phyloP scores from a whole-genome alignment of 176 grass and related monocot species.

The Oryza glumipatula region DNA sequence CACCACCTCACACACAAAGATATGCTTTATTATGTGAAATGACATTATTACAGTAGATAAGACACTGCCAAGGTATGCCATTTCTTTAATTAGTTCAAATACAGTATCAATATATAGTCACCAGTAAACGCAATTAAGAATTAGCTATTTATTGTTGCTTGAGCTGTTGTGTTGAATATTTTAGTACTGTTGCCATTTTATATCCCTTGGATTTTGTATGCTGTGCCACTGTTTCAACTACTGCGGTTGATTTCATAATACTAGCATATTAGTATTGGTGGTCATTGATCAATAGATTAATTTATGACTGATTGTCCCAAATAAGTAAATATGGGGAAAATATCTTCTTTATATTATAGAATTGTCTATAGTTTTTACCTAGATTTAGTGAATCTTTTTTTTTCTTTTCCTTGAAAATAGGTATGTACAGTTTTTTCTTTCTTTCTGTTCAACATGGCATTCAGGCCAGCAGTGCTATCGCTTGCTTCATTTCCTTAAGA shows the following conservation, averaged over 20 bases:
- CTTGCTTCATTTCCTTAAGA: not conserved
- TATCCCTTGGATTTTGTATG: not conserved
- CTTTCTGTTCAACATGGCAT: not conserved
- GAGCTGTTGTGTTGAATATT: not conserved
- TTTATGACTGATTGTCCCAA: not conserved
- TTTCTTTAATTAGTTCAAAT: not conserved
- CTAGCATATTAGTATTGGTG: not conserved
- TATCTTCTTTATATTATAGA: conserved; percentile 17
- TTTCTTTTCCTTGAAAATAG: not conserved
- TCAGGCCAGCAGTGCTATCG: not conserved
- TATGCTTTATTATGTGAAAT: not conserved
- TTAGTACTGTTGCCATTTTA: not conserved
- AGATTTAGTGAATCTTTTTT: not conserved
- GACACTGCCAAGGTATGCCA: not conserved
- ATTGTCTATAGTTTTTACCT: conserved; percentile 16
- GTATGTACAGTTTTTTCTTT: not conserved
- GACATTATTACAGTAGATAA: not conserved
- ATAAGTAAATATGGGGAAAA: not conserved
- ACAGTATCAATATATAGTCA: not conserved
- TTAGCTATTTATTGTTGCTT: not conserved
- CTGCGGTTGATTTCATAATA: not conserved
- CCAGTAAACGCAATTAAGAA: not conserved
- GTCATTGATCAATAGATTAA: not conserved
- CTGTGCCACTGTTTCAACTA: not conserved
- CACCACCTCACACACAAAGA: not conserved